Evolutionary conservation across 2,329 filamentous ascomycete genomes (phyloP), one percentile per base, ranked within the genome.

Genomic region (Fusarium brevicatenulatum): DNA sequence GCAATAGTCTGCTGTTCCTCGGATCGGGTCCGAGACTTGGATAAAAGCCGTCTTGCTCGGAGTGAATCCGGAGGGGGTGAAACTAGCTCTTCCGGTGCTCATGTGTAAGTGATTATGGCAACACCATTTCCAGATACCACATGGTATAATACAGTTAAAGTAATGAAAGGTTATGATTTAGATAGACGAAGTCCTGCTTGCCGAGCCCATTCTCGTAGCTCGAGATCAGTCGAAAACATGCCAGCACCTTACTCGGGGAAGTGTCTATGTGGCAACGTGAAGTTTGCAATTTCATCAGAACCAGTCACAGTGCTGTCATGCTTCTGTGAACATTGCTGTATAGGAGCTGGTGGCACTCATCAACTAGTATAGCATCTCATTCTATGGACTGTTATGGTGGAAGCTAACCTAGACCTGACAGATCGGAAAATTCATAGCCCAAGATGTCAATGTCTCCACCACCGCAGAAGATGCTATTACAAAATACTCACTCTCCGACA

Each of bases 361-460:
- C 75, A 77, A 23, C 9, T 74, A 36, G 75, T 76, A 54, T 18
- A 56, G n/a, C 4, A 4, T 21, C 15, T 1, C 0, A 8, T 1
- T 0, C 2, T 1, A 10, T 1, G 4, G 2, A 0, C 8, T 19
- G 2, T 16, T 2, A 11, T 7, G n/a, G 3, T 7, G 9, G 1
- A 5, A 15, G 18, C 44, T 64, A 34, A 63, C n/a, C n/a, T 18
- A 8, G 2, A 6, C 4, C 15, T 11, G 18, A 78, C 19, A 54
- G 79, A 76, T 81, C 34, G 79, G 76, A n/a, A 80, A 80, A 46
- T 79, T 78, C 19, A 39, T 55, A 1, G 53, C 39, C 0, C 52
- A 66, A 18, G 66, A 75, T 4, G 61, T 80, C 7, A 21, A 71
- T 6, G 52, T 77, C 15, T 62, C 57, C 1, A 56, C 56, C 0